phyloP scores from a whole-genome alignment of 2,329 filamentous ascomycete genomes.

The Microdochium paspali region DNA sequence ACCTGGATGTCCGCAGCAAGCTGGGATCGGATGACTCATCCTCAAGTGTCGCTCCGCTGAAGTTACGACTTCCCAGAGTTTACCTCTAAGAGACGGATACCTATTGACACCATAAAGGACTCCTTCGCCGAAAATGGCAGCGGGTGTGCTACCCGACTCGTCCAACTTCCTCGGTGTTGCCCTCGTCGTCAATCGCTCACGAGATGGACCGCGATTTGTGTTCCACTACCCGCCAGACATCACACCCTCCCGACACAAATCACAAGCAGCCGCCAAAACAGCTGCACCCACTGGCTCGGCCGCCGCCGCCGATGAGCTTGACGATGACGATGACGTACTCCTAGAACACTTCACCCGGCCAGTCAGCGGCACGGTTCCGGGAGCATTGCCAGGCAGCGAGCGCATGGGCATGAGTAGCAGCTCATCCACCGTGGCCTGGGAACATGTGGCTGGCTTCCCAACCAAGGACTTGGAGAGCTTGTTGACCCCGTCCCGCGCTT shows the following conservation, averaged over 20 bases:
- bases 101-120: no score
- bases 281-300: slow-evolving; percentile 16
- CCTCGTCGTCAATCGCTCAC: slow-evolving; percentile 63
- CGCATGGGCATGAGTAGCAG: slow-evolving; percentile 36
- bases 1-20: no score
- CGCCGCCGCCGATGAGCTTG: slow-evolving; percentile 18
- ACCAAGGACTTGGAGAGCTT: slow-evolving; percentile 74
- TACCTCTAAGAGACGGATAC: no score
- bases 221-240: slow-evolving; percentile 76
- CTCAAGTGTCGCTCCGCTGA: no score
- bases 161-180: slow-evolving; percentile 60
- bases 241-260: slow-evolving; percentile 11
- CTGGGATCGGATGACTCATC: no score
- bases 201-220: slow-evolving; percentile 71
- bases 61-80: no score
- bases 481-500: slow-evolving; percentile 63
- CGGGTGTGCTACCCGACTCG: slow-evolving; percentile 37
- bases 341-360: slow-evolving; percentile 35
- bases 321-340: slow-evolving; percentile 31
- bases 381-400: slow-evolving; percentile 7
- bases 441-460: slow-evolving; percentile 63
- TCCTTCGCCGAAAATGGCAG: slow-evolving; percentile 40
- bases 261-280: slow-evolving; percentile 21
- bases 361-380: slow-evolving; percentile 15
- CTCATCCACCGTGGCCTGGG: slow-evolving; percentile 55